Evolutionary conservation across 2,329 filamentous ascomycete species (phyloP), one percentile per base, ranked within the genome.

Genomic region (Ilyonectria destructans): DNA sequence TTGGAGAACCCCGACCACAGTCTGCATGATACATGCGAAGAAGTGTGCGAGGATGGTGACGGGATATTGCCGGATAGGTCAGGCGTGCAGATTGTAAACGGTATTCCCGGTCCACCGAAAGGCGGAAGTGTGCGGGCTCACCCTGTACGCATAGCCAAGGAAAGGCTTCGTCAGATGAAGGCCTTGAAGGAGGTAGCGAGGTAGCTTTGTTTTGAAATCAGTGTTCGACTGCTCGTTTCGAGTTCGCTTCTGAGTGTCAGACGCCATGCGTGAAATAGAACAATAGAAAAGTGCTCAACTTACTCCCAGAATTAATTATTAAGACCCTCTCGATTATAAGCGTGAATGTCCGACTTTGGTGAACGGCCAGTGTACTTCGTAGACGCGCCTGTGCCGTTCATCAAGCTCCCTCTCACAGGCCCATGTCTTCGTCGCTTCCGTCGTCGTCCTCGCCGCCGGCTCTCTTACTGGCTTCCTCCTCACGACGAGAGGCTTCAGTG

Each of bases 401-500:
- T 13, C 10, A 12, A 9, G 35, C 10, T 33, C 13, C 17, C 29
- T 21, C n/a, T 80, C 73, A 82, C 40, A 82, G 71, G n/a, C 80
- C 83, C 86, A 88, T 88, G 37, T 87, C 86, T 59, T 87, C 85
- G 69, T 88, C 86, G 55, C 83, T 87, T 59, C 83, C 83, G 57
- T 92, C 89, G 55, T 92, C 89, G 71, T 92, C 90, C 40, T 89
- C 89, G 69, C 89, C 89, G 19, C 85, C 87, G 33, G 86, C 89
- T 21, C 87, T 88, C 17, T n/a, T n/a, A 7, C 85, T 89, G 74
- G 94, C 93, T 77, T 96, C 92, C 71, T 93, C 89, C 76, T 97
- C 95, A 70, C 92, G 86, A 69, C 93, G 87, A 54, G 90, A 89
- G 70, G 92, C 89, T 84, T 98, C 96, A 61, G 91, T 90, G 45